Evolutionary conservation across 2,329 filamentous ascomycete species (phyloP).

Genomic region (Graphilbum ipis-grandicollis): DNA sequence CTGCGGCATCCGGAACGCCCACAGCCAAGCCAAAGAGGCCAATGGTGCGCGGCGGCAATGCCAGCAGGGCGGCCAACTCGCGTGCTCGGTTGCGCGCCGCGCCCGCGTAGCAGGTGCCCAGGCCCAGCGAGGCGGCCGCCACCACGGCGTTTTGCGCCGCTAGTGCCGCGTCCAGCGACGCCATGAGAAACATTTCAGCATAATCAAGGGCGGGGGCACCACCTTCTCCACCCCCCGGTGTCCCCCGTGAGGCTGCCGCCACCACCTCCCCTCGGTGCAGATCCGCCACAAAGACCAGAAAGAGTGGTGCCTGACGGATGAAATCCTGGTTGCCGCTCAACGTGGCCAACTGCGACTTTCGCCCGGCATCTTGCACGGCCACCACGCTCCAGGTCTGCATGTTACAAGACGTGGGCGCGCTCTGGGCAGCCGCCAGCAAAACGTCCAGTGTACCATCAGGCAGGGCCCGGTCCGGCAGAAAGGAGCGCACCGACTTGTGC

Average conservation of each 20-base stretch:
- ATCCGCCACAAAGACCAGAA: constrained; percentile 17
- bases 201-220: constrained; percentile 13
- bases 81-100: constrained; percentile 13
- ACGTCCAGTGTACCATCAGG: constrained; percentile 12
- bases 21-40: constrained; percentile 15
- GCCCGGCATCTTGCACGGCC: constrained; percentile 12
- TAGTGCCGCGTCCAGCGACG: constrained; percentile 15
- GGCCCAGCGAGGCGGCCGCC: constrained; percentile 15
- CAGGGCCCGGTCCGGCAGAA: constrained; percentile 10
- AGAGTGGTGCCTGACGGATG: constrained; percentile 15
- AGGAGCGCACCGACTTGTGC: constrained; percentile 15
- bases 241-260: constrained; percentile 8
- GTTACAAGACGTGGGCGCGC: constrained; percentile 17
- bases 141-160: constrained; percentile 15
- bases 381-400: constrained; percentile 18
- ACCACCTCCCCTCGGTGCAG: constrained; percentile 13
- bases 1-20: constrained; percentile 11
- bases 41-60: constrained; percentile 13
- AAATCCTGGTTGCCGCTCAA: constrained; percentile 16
- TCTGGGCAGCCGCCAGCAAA: constrained; percentile 16
- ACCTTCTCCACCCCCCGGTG: too few relatives aligned
- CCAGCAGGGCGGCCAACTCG: constrained; percentile 13
- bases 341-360: constrained; percentile 12
- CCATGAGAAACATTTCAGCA: constrained; percentile 17
- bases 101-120: constrained; percentile 16